These are phyloP conservation scores for Colletotrichum sp. DNA, from an alignment of 2,329 filamentous ascomycete species.

Conservation along the genomic window DNA sequence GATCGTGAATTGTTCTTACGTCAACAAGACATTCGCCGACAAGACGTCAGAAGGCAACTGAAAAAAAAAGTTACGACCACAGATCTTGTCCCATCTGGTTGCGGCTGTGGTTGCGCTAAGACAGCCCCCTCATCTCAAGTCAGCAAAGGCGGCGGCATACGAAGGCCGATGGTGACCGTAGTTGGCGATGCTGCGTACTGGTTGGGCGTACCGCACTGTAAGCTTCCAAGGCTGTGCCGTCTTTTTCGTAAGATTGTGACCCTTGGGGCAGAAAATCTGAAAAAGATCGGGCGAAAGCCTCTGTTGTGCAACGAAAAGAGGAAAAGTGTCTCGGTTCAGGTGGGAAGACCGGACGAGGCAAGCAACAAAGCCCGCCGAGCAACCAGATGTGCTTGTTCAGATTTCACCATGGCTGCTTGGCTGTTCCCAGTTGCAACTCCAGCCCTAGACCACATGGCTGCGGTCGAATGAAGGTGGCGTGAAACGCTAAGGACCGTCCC, in stretches of 20 bases:
- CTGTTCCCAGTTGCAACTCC: background rate
- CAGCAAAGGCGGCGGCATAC: background rate
- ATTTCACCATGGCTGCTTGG: background rate
- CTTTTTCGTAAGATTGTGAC: background rate
- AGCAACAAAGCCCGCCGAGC: background rate
- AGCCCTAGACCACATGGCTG: background rate
- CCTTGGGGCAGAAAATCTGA: background rate
- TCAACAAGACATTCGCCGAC: background rate
- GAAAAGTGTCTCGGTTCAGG: background rate
- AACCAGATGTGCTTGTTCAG: background rate
- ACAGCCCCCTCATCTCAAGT: background rate
- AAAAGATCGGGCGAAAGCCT: background rate
- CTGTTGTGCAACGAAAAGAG: background rate
- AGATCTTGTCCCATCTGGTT: background rate
- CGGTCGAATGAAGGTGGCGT: background rate
- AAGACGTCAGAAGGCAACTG: background rate
- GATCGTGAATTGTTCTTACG: background rate
- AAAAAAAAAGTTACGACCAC: background rate
- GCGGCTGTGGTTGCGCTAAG: background rate
- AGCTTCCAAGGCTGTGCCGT: background rate
- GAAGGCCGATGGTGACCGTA: background rate
- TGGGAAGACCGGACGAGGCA: background rate
- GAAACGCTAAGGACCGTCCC: background rate
- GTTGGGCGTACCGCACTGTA: background rate
- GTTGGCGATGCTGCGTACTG: background rate